phyloP scores from a whole-genome alignment of 2,329 filamentous ascomycete genomes.

The Trichoderma atroviride region DNA sequence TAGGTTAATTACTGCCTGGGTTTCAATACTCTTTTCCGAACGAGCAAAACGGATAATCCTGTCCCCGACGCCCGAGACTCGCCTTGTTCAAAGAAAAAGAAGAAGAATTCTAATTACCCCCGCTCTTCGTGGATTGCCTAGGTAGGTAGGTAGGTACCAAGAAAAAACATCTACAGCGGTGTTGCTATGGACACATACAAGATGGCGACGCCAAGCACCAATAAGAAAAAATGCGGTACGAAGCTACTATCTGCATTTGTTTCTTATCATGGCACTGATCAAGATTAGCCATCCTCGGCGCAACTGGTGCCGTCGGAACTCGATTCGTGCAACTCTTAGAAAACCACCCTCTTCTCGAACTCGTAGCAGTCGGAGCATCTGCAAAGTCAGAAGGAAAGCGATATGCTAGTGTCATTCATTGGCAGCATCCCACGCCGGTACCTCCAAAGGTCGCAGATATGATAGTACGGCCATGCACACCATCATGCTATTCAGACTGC shows the following conservation, averaged over 20 bases:
- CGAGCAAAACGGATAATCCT: too few relatives aligned
- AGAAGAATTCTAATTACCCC: too few relatives aligned
- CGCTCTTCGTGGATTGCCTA: too few relatives aligned
- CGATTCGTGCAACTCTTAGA: conserved; percentile 21
- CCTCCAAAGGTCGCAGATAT: conserved; percentile 6
- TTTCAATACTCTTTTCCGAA: too few relatives aligned
- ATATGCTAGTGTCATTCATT: conserved; percentile 19
- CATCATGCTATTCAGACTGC: conserved; percentile 13
- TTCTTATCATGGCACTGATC: background rate
- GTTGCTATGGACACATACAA: conserved; percentile 10
- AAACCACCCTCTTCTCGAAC: conserved; percentile 13
- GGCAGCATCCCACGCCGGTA: background rate
- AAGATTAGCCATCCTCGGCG: conserved; percentile 9
- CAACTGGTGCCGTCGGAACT: conserved; percentile 20
- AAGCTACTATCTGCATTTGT: conserved; percentile 10
- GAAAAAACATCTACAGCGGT: background rate
- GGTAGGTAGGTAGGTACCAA: too few relatives aligned
- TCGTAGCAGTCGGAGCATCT: conserved; percentile 21
- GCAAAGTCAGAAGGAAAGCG: conserved; percentile 16
- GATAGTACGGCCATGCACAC: conserved; percentile 16
- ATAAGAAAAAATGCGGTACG: conserved; percentile 15
- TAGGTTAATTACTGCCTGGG: too few relatives aligned
- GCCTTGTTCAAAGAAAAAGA: too few relatives aligned
- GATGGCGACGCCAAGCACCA: conserved; percentile 12
- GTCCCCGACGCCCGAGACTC: too few relatives aligned